Percentiles rank a stretch among this genome's conserved stretches.
Conservation (phyloP, 768 basidiomycete species). For the Cubamyces sp. region DNA sequence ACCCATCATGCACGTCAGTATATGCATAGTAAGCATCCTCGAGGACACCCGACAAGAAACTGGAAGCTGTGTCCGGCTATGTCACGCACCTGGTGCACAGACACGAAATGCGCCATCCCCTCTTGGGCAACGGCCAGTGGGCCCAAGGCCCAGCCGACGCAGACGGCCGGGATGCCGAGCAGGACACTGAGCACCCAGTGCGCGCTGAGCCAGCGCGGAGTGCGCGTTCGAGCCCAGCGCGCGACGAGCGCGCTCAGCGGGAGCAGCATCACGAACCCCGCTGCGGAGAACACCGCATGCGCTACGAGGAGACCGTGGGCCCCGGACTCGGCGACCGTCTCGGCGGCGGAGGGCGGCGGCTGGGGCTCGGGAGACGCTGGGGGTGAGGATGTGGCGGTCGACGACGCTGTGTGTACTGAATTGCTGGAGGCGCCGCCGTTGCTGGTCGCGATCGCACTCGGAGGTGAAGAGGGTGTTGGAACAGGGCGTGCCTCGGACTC, state of each 20-base stretch:
- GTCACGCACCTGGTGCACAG: constrained; percentile 51
- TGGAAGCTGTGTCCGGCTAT: neutral
- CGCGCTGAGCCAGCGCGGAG: constrained; percentile 56
- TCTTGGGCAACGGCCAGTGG: constrained; percentile 49
- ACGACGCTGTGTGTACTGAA: neutral
- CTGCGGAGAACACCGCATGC: constrained; percentile 54
- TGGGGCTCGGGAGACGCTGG: constrained; percentile 16
- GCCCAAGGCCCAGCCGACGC: constrained; percentile 52
- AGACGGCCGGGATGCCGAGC: constrained; percentile 53
- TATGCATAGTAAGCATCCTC: neutral
- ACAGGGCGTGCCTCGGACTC: too few species aligned
- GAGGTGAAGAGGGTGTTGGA: too few species aligned
- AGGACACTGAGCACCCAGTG: constrained; percentile 56
- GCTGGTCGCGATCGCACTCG: too few species aligned
- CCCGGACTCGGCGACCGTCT: neutral
- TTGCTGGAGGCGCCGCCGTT: too few species aligned
- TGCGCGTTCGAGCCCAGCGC: constrained; percentile 56
- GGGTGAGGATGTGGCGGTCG: neutral
- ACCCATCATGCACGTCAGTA: neutral
- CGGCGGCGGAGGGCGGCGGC: constrained; percentile 29
- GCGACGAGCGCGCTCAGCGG: constrained; percentile 58
- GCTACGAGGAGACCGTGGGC: constrained; percentile 43
- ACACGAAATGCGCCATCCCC: constrained; percentile 46
- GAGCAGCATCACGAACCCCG: constrained; percentile 61
- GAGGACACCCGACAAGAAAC: neutral